These are phyloP conservation scores for Oryza glumipatula DNA, from an alignment of 176 grass and related monocot species.

Conservation along the genomic window DNA sequence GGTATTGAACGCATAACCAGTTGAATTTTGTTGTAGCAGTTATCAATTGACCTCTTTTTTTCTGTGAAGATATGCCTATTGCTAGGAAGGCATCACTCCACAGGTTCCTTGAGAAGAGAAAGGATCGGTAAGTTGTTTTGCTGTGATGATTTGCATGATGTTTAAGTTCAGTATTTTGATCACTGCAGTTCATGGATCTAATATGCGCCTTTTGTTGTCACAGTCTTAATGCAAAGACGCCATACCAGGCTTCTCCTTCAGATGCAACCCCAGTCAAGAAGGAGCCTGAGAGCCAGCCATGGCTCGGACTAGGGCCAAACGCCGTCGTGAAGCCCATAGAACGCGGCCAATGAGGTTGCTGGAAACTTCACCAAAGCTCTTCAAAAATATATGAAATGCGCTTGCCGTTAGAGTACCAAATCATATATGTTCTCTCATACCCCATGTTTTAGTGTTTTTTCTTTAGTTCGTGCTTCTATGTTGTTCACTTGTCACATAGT, in stretches of 20 bases:
- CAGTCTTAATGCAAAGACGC: constrained; percentile 75
- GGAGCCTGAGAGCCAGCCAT: constrained; percentile 67
- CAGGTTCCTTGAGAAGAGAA: constrained; percentile 98
- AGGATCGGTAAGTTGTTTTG: constrained; percentile 70
- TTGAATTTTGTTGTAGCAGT: neutral
- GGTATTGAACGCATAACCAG: neutral
- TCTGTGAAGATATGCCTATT: constrained; percentile 82
- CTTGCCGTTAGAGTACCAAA: constrained; percentile 43
- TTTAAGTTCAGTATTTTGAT: neutral
- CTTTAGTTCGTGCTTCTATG: constrained; percentile 36
- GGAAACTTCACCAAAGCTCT: constrained; percentile 24
- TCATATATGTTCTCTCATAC: constrained; percentile 41
- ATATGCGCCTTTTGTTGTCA: constrained; percentile 33
- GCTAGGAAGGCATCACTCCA: constrained; percentile 91
- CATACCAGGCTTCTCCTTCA: constrained; percentile 64
- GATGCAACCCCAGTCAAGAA: constrained; percentile 48
- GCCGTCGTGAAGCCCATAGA: constrained; percentile 21
- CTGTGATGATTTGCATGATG: neutral
- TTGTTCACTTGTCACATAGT: constrained; percentile 41
- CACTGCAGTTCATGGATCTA: neutral
- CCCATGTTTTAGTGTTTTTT: constrained; percentile 41
- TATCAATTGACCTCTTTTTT: constrained; percentile 30
- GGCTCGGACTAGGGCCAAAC: constrained; percentile 77
- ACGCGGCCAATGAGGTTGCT: constrained; percentile 37
- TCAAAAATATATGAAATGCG: constrained; percentile 21